Conservation (phyloP, 352 stramenopile genomes). For the Stramenopiles sp. region DNA sequence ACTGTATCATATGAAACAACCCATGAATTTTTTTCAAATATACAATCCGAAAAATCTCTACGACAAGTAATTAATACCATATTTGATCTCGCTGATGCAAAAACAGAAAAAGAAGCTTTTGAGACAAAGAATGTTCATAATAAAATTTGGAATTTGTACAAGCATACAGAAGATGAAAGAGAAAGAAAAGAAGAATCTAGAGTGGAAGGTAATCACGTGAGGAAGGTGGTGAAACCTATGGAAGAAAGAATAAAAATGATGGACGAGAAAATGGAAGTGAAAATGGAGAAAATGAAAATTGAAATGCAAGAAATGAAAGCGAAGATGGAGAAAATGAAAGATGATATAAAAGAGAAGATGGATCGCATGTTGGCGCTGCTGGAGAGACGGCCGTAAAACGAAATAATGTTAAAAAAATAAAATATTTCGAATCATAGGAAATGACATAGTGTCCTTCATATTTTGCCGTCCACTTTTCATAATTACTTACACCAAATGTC, state of each 20-base stretch:
- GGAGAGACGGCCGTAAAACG: no score
- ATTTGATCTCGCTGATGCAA: not conserved
- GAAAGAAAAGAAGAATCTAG: slow-evolving; percentile 1
- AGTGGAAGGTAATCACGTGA: not conserved
- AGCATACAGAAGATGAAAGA: slow-evolving; percentile 8
- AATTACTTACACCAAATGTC: no score
- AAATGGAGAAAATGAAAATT: not conserved
- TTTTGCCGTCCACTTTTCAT: no score
- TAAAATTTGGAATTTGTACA: slow-evolving; percentile 11
- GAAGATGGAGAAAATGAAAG: not conserved
- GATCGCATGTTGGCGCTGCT: not conserved
- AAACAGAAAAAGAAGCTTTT: slow-evolving; percentile 13
- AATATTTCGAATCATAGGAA: no score
- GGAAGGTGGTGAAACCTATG: not conserved
- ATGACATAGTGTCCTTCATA: no score
- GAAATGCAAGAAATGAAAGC: not conserved
- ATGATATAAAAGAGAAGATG: not conserved
- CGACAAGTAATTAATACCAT: not conserved
- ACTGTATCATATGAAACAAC: slow-evolving; percentile 10
- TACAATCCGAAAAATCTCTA: slow-evolving; percentile 9
- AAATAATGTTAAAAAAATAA: no score
- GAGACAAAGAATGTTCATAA: not conserved
- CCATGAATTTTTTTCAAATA: slow-evolving; percentile 13
- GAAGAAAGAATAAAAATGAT: not conserved
- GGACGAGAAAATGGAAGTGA: not conserved